A percentile compares a stretch with the other conserved stretches of the same genome.
Conservation (phyloP, 1,284 basidiomycete genomes). For the Dichomitus squalens region DNA sequence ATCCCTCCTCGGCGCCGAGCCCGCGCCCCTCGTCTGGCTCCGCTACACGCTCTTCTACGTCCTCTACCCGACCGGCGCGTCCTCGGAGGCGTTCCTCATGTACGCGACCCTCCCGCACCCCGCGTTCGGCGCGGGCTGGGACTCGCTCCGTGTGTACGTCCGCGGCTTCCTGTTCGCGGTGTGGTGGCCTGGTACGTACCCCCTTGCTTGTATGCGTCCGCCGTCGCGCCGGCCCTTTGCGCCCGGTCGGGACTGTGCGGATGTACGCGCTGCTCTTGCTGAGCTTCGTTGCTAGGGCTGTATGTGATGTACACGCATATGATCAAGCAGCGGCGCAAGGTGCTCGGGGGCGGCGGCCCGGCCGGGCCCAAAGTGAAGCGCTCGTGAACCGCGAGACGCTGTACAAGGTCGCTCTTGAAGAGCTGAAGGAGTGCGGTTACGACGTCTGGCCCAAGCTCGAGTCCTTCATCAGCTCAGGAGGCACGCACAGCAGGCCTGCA, state of each 20-base stretch:
- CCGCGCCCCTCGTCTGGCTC: constrained; percentile 56
- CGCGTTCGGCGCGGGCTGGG: constrained; percentile 29
- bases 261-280: constrained; percentile 1
- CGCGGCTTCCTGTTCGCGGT: constrained; percentile 71
- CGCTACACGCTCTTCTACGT: constrained; percentile 94
- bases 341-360: constrained; percentile 51
- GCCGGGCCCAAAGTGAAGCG: constrained; percentile 36
- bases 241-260: no score
- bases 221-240: not conserved
- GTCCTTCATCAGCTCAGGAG: constrained; percentile 37
- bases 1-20: constrained; percentile 58
- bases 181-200: constrained; percentile 87
- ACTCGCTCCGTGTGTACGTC: constrained; percentile 49
- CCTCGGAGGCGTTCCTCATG: constrained; percentile 87
- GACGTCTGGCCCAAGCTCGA: constrained; percentile 34
- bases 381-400: no score
- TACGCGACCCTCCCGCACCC: constrained; percentile 67
- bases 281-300: constrained; percentile 52
- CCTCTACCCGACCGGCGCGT: constrained; percentile 91
- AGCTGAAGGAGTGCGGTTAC: no score
- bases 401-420: no score
- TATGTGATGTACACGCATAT: constrained; percentile 92
- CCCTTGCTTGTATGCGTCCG: not conserved
- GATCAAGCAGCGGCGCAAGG: constrained; percentile 82
- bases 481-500: constrained; percentile 19